Evolutionary conservation across 352 stramenopile genomes (phyloP).

Genomic region (Globisporangium okanoganense): DNA sequence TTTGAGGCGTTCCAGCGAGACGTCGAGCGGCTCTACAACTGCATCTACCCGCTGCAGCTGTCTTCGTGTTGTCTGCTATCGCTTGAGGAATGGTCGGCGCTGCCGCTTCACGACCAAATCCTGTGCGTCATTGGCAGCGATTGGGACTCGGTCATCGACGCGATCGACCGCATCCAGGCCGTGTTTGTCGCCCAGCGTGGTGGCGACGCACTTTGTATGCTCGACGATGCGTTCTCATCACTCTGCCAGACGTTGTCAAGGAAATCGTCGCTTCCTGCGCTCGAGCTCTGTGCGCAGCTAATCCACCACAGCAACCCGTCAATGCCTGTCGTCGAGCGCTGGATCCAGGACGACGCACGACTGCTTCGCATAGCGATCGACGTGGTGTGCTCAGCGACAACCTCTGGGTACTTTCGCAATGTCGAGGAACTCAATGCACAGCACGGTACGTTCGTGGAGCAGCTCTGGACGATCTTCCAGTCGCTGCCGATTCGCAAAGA

Average conservation of each 20-base stretch:
- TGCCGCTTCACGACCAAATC: slow-evolving; percentile 63
- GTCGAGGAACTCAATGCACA: not conserved
- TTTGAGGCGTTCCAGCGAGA: slow-evolving; percentile 46
- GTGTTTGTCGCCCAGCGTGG: slow-evolving; percentile 48
- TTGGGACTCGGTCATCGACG: slow-evolving; percentile 17
- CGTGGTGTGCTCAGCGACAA: slow-evolving; percentile 24
- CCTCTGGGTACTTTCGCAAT: not conserved
- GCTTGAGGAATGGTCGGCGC: slow-evolving; percentile 47
- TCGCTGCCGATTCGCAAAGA: slow-evolving; percentile 64
- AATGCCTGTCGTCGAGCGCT: slow-evolving; percentile 30
- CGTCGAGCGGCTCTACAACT: slow-evolving; percentile 60
- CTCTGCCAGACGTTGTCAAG: slow-evolving; percentile 32
- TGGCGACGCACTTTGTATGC: slow-evolving; percentile 23
- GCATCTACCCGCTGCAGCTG: slow-evolving; percentile 42
- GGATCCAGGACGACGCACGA: slow-evolving; percentile 55
- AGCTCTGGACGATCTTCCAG: slow-evolving; percentile 71
- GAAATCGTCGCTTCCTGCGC: slow-evolving; percentile 23
- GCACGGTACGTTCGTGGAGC: slow-evolving; percentile 39
- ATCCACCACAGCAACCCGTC: slow-evolving; percentile 66
- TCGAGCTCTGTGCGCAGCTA: slow-evolving; percentile 52
- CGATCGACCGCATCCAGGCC: slow-evolving; percentile 38
- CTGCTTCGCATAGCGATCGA: slow-evolving; percentile 60
- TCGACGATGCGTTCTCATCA: slow-evolving; percentile 53
- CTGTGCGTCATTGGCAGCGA: slow-evolving; percentile 30
- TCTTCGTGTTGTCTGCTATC: slow-evolving; percentile 33